Evolutionary conservation across 352 stramenopile species (phyloP).

Genomic region (Phytophthora cactorum): DNA sequence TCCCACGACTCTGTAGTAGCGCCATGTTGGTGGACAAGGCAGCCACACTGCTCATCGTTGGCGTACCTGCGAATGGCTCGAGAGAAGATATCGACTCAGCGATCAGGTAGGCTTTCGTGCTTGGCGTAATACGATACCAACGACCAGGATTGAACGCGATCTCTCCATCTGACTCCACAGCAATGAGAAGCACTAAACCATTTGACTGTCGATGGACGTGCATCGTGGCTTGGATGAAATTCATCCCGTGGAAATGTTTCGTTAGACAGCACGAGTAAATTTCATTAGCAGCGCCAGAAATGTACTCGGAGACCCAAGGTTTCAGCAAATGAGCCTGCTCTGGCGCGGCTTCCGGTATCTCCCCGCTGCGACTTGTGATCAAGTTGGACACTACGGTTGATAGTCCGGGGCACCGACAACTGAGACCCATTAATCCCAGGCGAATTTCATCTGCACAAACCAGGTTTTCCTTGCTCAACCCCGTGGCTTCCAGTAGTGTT

Average conservation of each 20-base stretch:
- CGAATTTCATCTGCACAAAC: conserved; percentile 86
- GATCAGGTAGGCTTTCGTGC: conserved; percentile 79
- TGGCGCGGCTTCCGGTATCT: conserved; percentile 31
- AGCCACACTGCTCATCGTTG: conserved; percentile 34
- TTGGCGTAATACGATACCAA: conserved; percentile 52
- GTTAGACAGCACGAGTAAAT: conserved; percentile 79
- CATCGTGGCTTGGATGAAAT: conserved; percentile 76
- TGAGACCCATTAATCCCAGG: conserved; percentile 85
- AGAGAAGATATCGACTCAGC: conserved; percentile 72
- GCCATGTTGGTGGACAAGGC: conserved; percentile 40
- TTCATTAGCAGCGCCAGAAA: conserved; percentile 77
- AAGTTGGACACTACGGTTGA: conserved; percentile 88
- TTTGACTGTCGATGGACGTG: conserved; percentile 75
- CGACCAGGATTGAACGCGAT: conserved; percentile 82
- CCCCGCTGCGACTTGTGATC: conserved; percentile 74
- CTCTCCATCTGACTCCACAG: conserved; percentile 67
- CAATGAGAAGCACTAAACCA: conserved; percentile 78
- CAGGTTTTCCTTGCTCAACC: conserved; percentile 71
- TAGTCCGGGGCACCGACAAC: conserved; percentile 78
- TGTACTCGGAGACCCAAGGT: conserved; percentile 80
- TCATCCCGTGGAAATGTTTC: conserved; percentile 66
- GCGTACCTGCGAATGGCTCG: conserved; percentile 42
- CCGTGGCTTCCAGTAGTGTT: conserved; percentile 75
- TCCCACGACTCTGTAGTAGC: conserved; percentile 42
- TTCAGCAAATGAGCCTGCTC: conserved; percentile 31